Conservation (phyloP, 306 rosid species). For the Cercis canadensis region DNA sequence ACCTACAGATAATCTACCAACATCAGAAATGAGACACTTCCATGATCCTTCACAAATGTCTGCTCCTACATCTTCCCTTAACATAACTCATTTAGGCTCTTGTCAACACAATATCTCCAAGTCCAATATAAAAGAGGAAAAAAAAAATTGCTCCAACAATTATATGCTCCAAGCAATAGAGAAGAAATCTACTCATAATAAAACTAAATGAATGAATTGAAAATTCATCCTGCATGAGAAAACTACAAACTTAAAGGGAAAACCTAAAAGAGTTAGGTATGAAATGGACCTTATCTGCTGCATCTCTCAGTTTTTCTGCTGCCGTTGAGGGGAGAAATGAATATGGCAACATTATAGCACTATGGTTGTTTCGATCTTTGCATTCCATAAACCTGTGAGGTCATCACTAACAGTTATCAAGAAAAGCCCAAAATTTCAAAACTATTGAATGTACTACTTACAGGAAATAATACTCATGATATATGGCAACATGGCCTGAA, state of each 20-base stretch:
- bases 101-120: background rate
- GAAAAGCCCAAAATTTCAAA: background rate
- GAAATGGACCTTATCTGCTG: slow-evolving; percentile 74
- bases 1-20: background rate
- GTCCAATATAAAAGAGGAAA: slow-evolving; percentile 11
- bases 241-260: slow-evolving; percentile 2
- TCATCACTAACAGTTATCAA: slow-evolving; percentile 34
- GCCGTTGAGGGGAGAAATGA: slow-evolving; percentile 88
- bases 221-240: slow-evolving; percentile 20
- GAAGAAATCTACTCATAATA: background rate
- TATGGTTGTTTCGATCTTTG: slow-evolving; percentile 90
- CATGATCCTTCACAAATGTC: background rate
- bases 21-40: background rate
- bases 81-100: background rate
- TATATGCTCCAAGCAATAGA: slow-evolving; percentile 9
- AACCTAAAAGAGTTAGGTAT: slow-evolving; percentile 26
- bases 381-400: slow-evolving; percentile 93
- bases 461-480: background rate
- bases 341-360: slow-evolving; percentile 72
- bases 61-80: background rate
- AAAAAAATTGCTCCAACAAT: background rate
- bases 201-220: background rate
- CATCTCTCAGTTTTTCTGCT: slow-evolving; percentile 67
- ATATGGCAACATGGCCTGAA: background rate
- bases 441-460: background rate